Conservation (phyloP, 2,329 filamentous ascomycete genomes). For the Nigrospora sphaerica region DNA sequence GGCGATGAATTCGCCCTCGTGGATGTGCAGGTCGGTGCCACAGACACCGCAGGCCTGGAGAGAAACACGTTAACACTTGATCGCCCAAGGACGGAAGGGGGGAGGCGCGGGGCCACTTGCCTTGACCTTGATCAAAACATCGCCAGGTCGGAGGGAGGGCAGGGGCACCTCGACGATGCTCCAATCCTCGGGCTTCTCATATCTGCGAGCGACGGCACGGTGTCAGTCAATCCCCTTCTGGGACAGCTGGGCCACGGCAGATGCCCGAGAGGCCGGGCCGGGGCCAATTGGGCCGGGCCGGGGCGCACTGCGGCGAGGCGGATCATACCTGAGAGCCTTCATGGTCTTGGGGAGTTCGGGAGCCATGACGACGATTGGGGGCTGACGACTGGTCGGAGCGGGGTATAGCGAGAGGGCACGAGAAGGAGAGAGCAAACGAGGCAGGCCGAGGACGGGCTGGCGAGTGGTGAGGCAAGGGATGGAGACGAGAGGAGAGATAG, state of each 20-base stretch:
- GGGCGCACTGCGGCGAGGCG: background rate
- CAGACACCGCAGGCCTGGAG: conserved; percentile 23
- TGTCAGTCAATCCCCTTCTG: conserved; percentile 1
- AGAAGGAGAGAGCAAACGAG: background rate
- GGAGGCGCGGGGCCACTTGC: conserved; percentile 23
- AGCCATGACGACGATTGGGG: conserved; percentile 19
- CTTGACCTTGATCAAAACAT: conserved; percentile 61
- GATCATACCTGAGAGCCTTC: conserved; percentile 52
- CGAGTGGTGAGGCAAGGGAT: background rate
- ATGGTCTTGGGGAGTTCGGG: conserved; percentile 26
- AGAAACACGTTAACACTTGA: conserved; percentile 10
- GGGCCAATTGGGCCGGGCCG: background rate
- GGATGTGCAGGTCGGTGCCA: conserved; percentile 45
- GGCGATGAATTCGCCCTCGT: conserved; percentile 60
- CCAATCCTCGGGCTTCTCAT: conserved; percentile 56
- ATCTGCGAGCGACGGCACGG: conserved; percentile 26
- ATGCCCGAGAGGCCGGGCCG: background rate
- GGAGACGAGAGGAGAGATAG: background rate
- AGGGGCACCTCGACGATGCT: conserved; percentile 56
- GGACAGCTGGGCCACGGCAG: too few relatives aligned
- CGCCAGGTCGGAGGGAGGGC: conserved; percentile 50
- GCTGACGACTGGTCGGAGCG: conserved; percentile 7
- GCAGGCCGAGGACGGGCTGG: background rate
- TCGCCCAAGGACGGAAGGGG: background rate
- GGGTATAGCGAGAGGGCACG: conserved; percentile 4